These are phyloP conservation scores for Colletotrichum theobromicola DNA, from an alignment of 2,329 filamentous ascomycete species.

Conservation along the genomic window DNA sequence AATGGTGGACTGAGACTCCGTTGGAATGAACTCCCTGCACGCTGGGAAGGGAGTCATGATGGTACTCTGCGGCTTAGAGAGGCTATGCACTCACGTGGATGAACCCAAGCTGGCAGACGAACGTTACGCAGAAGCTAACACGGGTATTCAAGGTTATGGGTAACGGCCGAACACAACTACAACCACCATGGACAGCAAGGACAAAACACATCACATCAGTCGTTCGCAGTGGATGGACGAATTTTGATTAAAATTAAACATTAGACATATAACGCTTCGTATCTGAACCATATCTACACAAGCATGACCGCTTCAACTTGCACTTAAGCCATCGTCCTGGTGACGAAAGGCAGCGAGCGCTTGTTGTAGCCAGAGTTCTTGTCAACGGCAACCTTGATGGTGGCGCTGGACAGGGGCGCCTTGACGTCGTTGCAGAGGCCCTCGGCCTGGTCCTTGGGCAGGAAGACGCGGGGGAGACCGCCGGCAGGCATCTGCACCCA, in stretches of 20 bases:
- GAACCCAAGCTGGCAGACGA: neutral
- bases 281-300: neutral
- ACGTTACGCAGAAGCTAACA: accelerated
- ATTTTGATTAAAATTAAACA: neutral
- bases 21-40: neutral
- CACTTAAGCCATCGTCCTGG: neutral
- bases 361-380: conserved; percentile 11
- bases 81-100: neutral
- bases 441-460: conserved; percentile 15
- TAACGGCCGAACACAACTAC: accelerated
- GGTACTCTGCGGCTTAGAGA: neutral
- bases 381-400: conserved; percentile 17
- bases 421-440: conserved; percentile 17
- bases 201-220: neutral
- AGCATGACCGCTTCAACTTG: neutral
- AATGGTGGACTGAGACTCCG: too few relatives aligned
- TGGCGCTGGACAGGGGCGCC: conserved; percentile 5
- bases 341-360: conserved; percentile 1
- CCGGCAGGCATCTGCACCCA: conserved; percentile 21
- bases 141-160: neutral
- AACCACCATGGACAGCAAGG: neutral
- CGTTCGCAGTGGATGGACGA: neutral
- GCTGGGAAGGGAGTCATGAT: neutral
- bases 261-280: neutral
- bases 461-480: conserved; percentile 11